Conservation (phyloP, 495 filamentous ascomycete species). For the Neurospora hispaniola region DNA sequence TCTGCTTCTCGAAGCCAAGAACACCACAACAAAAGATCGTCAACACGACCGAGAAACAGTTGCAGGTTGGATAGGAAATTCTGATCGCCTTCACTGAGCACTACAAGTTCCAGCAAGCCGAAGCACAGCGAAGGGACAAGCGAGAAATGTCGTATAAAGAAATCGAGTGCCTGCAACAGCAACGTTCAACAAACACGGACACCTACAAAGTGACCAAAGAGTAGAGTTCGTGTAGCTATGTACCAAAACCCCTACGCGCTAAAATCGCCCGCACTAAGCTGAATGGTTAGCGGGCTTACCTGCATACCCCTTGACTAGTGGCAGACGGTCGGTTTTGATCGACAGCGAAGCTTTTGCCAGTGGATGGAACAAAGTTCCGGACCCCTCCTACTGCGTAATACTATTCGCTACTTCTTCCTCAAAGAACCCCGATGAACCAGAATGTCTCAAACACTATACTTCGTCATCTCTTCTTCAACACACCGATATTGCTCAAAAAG, state of each 20-base stretch:
- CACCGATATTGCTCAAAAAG: slow-evolving; percentile 20
- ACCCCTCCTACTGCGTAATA: slow-evolving; percentile 25
- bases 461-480: slow-evolving; percentile 35
- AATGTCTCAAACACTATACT: slow-evolving; percentile 33
- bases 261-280: too few species aligned
- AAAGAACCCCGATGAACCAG: slow-evolving; percentile 43
- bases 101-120: neutral
- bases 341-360: slow-evolving; percentile 20
- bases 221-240: neutral
- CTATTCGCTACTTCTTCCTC: slow-evolving; percentile 48
- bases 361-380: slow-evolving; percentile 21
- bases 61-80: neutral
- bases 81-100: neutral
- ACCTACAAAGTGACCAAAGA: neutral
- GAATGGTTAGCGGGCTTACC: too few species aligned
- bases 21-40: too few species aligned
- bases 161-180: neutral
- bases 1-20: neutral
- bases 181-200: neutral
- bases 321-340: too few species aligned
- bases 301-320: too few species aligned
- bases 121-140: neutral
- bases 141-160: neutral
- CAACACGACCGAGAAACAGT: neutral
- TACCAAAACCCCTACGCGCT: too few species aligned